phyloP scores from a whole-genome alignment of 495 filamentous ascomycete genomes.

The Aspergillus cavernicola region DNA sequence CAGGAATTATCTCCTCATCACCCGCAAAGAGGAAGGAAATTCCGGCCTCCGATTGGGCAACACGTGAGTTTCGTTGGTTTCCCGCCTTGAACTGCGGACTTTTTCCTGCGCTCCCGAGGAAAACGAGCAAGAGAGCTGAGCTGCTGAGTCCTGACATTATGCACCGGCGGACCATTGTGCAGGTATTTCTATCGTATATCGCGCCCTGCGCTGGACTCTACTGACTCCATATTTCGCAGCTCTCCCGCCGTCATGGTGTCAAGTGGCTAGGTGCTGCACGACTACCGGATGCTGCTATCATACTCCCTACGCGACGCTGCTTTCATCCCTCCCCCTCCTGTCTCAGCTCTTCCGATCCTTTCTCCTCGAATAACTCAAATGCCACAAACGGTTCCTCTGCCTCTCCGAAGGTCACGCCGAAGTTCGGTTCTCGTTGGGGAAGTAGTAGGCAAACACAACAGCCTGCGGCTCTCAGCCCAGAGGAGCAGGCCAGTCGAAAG shows the following conservation, averaged over 20 bases:
- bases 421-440: slow-evolving; percentile 22
- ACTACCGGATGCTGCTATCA: slow-evolving; percentile 17
- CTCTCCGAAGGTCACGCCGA: not conserved
- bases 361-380: slow-evolving; percentile 9
- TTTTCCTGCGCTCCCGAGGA: slow-evolving; percentile 20
- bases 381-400: not conserved
- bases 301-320: slow-evolving; percentile 19
- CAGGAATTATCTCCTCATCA: slow-evolving; percentile 20
- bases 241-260: slow-evolving; percentile 29
- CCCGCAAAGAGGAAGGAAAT: slow-evolving; percentile 8
- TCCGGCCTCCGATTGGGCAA: slow-evolving; percentile 31
- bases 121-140: not conserved
- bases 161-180: slow-evolving; percentile 35
- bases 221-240: slow-evolving; percentile 12
- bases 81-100: not conserved
- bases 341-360: slow-evolving; percentile 22
- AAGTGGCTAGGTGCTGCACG: slow-evolving; percentile 27
- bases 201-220: not conserved
- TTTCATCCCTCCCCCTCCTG: slow-evolving; percentile 29
- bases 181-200: slow-evolving; percentile 22
- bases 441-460: slow-evolving; percentile 18
- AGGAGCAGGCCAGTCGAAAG: slow-evolving; percentile 35
- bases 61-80: slow-evolving; percentile 25
- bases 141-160: no score
- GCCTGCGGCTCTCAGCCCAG: slow-evolving; percentile 27